A percentile compares a stretch with the other conserved stretches of the same genome.
Evolutionary conservation across 345 rosid species (phyloP).

Genomic region (Nephelium lappaceum): DNA sequence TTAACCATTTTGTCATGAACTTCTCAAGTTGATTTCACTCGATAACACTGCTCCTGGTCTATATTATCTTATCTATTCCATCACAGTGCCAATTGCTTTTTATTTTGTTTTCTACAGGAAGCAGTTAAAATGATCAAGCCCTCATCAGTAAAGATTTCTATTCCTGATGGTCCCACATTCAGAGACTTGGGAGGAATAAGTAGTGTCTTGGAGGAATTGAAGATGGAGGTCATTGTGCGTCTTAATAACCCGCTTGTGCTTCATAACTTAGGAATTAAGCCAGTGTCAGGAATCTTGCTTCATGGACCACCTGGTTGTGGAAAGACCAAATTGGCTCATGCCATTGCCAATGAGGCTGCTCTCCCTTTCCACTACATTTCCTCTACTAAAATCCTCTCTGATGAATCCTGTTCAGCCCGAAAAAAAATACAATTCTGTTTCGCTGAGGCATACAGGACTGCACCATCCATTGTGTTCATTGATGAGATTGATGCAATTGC

Average conservation of each 20-base stretch:
- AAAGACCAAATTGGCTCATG: constrained; percentile 68
- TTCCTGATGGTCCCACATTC: constrained; percentile 34
- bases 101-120: too few relatives aligned
- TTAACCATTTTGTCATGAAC: too few relatives aligned
- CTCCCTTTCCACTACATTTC: constrained; percentile 80
- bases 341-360: constrained; percentile 72
- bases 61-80: too few relatives aligned
- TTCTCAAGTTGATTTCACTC: too few relatives aligned
- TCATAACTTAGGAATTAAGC: constrained; percentile 51
- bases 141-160: too few relatives aligned
- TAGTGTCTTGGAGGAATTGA: constrained; percentile 58
- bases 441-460: constrained; percentile 68
- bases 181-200: constrained; percentile 76
- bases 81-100: too few relatives aligned
- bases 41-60: too few relatives aligned
- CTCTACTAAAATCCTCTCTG: constrained; percentile 76
- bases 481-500: constrained; percentile 96
- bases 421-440: constrained; percentile 80
- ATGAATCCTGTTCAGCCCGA: not conserved
- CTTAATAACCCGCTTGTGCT: constrained; percentile 63
- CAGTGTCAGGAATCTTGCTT: constrained; percentile 70
- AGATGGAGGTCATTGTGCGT: constrained; percentile 66
- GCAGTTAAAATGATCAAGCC: too few relatives aligned
- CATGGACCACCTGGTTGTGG: constrained; percentile 82
- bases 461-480: constrained; percentile 84